A percentile compares a stretch with the other conserved stretches of the same genome.
Conservation (phyloP, 192 early-diverging fungal species). For the Coemansia sp. region DNA sequence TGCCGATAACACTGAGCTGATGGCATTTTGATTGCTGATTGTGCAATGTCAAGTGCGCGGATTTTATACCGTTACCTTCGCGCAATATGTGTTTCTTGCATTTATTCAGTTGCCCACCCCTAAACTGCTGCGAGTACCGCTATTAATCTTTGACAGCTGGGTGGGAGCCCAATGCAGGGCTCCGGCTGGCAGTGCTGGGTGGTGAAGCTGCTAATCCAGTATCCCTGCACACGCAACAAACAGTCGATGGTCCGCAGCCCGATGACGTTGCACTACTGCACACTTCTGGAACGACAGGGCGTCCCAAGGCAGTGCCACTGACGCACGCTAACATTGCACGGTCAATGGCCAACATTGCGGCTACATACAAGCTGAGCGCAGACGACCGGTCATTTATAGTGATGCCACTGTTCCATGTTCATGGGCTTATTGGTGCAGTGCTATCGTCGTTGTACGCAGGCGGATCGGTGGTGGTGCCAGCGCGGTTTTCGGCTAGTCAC, state of each 20-base stretch:
- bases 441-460: slow-evolving; percentile 70
- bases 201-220: slow-evolving; percentile 19
- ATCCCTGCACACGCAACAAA: slow-evolving; percentile 7
- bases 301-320: slow-evolving; percentile 78
- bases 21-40: too few relatives aligned
- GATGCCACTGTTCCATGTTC: slow-evolving; percentile 87
- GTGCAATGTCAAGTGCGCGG: too few relatives aligned
- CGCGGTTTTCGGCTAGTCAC: slow-evolving; percentile 64
- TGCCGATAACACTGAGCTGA: too few relatives aligned
- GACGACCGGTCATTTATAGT: slow-evolving; percentile 70
- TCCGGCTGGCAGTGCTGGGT: slow-evolving; percentile 28
- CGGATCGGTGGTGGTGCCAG: slow-evolving; percentile 68
- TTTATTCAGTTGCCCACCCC: too few relatives aligned
- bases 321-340: slow-evolving; percentile 72
- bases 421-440: slow-evolving; percentile 75
- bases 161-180: slow-evolving; percentile 42
- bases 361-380: slow-evolving; percentile 62
- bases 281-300: slow-evolving; percentile 79
- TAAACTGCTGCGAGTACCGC: too few relatives aligned
- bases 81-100: too few relatives aligned
- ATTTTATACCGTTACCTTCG: too few relatives aligned
- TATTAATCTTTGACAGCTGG: slow-evolving; percentile 53
- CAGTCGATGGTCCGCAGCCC: slow-evolving; percentile 27
- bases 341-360: slow-evolving; percentile 71
- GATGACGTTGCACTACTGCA: slow-evolving; percentile 72